These are phyloP conservation scores for Colletotrichum liriopes DNA, from an alignment of 2,329 filamentous ascomycete species.

Conservation along the genomic window DNA sequence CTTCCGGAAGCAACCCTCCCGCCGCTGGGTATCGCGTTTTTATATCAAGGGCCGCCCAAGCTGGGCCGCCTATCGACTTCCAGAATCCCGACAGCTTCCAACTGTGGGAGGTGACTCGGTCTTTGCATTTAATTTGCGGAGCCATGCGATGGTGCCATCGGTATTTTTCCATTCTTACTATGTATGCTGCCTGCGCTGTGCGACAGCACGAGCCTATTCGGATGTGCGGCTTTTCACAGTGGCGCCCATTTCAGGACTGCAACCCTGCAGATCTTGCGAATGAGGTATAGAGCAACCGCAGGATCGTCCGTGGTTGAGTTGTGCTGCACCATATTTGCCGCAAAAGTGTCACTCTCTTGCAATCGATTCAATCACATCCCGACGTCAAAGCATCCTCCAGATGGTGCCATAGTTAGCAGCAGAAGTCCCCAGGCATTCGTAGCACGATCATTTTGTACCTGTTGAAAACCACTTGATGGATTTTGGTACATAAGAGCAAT, in stretches of 20 bases:
- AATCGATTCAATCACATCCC: not conserved
- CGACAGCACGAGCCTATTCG: conserved; percentile 7
- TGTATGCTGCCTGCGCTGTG: not conserved
- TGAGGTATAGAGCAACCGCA: not conserved
- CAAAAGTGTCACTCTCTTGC: not conserved
- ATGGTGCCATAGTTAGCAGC: not conserved
- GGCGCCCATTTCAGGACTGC: not conserved
- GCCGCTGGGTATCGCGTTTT: conserved; percentile 6
- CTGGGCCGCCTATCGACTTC: not conserved
- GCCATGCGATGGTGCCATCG: conserved; percentile 38
- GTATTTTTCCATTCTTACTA: conserved; percentile 22
- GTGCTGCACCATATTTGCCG: not conserved
- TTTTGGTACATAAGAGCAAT: conserved; percentile 19
- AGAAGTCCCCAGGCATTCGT: not conserved
- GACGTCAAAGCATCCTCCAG: not conserved
- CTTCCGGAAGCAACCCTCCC: conserved; percentile 8
- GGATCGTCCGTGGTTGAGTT: not conserved
- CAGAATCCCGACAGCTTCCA: not conserved
- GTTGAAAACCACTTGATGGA: not conserved
- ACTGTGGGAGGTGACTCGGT: conserved; percentile 13
- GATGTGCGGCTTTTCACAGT: conserved; percentile 19
- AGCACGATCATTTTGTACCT: not conserved
- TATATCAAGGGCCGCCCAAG: conserved; percentile 20
- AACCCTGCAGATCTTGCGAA: not conserved
- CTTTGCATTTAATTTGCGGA: conserved; percentile 10